Percentiles rank a stretch among this genome's conserved stretches.
Evolutionary conservation across 2,329 filamentous ascomycete genomes (phyloP).

Genomic region (Phyllachora maydis): DNA sequence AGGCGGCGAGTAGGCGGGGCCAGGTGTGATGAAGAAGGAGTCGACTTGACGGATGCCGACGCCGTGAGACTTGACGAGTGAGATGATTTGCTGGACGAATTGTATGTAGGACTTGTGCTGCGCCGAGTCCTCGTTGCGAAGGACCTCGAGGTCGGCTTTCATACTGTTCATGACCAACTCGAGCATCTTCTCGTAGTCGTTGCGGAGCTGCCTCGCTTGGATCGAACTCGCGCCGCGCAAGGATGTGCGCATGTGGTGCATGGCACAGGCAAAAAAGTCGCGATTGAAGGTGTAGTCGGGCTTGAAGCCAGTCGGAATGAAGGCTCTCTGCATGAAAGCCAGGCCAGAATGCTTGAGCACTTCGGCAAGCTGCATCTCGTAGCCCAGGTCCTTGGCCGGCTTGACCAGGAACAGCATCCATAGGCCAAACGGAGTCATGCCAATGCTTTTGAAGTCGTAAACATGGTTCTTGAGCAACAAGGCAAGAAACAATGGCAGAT

Average conservation of each 20-base stretch:
- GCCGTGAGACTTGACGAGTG: conserved; percentile 30
- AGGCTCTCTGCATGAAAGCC: conserved; percentile 19
- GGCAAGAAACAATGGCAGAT: conserved; percentile 27
- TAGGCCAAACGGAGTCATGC: conserved; percentile 23
- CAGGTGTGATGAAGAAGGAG: conserved; percentile 33
- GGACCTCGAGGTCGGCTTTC: conserved; percentile 22
- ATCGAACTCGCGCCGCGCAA: conserved; percentile 17
- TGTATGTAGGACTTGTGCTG: conserved; percentile 25
- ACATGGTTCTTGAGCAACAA: conserved; percentile 24
- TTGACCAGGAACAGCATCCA: conserved; percentile 31
- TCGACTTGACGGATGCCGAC: conserved; percentile 31
- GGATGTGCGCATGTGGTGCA: conserved; percentile 27
- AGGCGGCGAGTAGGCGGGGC: conserved; percentile 32
- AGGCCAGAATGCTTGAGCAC: conserved; percentile 19
- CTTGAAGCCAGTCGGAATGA: conserved; percentile 13
- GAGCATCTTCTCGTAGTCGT: conserved; percentile 21
- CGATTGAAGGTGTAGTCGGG: conserved; percentile 27
- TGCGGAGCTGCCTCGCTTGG: conserved; percentile 14
- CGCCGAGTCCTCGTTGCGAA: conserved; percentile 15
- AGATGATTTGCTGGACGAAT: conserved; percentile 30
- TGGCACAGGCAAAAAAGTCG: conserved; percentile 25
- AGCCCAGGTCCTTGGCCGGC: conserved; percentile 20
- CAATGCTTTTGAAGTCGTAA: conserved; percentile 23
- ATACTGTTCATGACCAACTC: conserved; percentile 30
- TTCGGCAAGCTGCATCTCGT: conserved; percentile 27